Conservation (phyloP, 2,329 filamentous ascomycete species). For the Xylariaceae sp. region DNA sequence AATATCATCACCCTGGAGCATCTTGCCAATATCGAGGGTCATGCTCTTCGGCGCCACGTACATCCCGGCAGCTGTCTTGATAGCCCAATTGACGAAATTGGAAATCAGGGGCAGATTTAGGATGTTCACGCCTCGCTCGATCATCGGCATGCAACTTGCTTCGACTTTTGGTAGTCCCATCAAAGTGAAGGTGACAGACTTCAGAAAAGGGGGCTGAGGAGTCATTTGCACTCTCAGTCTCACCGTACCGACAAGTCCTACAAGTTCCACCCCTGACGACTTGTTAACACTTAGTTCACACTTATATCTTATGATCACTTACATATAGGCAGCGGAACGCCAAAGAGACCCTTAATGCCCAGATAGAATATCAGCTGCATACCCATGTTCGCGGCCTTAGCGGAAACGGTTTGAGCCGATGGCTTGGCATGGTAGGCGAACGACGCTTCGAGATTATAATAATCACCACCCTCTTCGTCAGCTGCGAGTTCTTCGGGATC, state of each 20-base stretch:
- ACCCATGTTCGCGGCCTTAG: conserved; percentile 90
- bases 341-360: conserved; percentile 82
- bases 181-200: conserved; percentile 84
- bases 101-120: conserved; percentile 88
- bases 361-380: conserved; percentile 95
- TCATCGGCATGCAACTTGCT: conserved; percentile 85
- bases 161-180: conserved; percentile 90
- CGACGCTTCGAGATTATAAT: conserved; percentile 86
- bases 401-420: conserved; percentile 61
- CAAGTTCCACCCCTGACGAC: conserved; percentile 65
- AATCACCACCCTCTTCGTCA: conserved; percentile 84
- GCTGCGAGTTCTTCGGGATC: conserved; percentile 83
- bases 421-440: conserved; percentile 89
- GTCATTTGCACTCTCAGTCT: conserved; percentile 78
- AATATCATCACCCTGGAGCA: conserved; percentile 86
- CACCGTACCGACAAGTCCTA: conserved; percentile 82
- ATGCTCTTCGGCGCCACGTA: conserved; percentile 94
- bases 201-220: conserved; percentile 86
- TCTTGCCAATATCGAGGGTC: conserved; percentile 83
- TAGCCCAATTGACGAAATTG: conserved; percentile 95
- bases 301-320: conserved; percentile 18
- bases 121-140: conserved; percentile 86
- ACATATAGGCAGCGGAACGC: conserved; percentile 79
- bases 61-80: conserved; percentile 78
- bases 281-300: conserved; percentile 4